Percentiles rank a stretch among this genome's conserved stretches.
These are phyloP conservation scores for Ophiognomonia clavigignenti-juglandacearum DNA, from an alignment of 2,329 filamentous ascomycete genomes.

Conservation along the genomic window DNA sequence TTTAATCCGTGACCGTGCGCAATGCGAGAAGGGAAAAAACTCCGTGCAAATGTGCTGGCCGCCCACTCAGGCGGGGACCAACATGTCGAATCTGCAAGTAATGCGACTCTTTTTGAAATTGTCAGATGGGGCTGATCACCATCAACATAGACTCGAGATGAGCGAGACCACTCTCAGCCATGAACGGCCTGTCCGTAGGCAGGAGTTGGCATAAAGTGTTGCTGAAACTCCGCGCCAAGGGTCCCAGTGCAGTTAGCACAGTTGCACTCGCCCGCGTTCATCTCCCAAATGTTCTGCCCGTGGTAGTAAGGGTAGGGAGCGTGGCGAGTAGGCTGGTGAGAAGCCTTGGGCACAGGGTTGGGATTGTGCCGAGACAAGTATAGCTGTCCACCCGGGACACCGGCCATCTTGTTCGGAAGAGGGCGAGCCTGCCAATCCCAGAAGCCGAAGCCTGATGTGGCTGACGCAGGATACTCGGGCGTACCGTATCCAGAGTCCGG, in stretches of 20 bases:
- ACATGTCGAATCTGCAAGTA: background rate
- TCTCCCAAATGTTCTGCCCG: constrained; percentile 45
- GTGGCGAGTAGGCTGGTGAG: constrained; percentile 36
- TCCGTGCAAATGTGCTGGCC: constrained; percentile 10
- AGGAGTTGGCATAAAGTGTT: constrained; percentile 41
- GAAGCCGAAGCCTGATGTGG: constrained; percentile 47
- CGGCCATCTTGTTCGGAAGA: constrained; percentile 31
- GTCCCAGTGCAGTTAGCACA: constrained; percentile 42
- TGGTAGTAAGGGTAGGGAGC: constrained; percentile 41
- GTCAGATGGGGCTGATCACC: too few relatives aligned
- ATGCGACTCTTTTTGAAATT: too few relatives aligned
- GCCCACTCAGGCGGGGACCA: background rate
- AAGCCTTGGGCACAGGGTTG: constrained; percentile 26
- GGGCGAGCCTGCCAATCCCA: constrained; percentile 50
- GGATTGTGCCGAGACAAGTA: constrained; percentile 28
- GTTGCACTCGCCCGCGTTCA: constrained; percentile 43
- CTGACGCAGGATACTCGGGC: constrained; percentile 53
- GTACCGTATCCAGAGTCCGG: constrained; percentile 60
- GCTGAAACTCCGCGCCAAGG: constrained; percentile 35
- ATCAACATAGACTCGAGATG: too few relatives aligned
- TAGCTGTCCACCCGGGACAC: constrained; percentile 24
- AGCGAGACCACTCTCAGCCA: constrained; percentile 29
- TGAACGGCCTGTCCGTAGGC: constrained; percentile 51
- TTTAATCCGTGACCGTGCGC: constrained; percentile 15
- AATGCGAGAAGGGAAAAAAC: constrained; percentile 15